phyloP scores from a whole-genome alignment of 2,329 filamentous ascomycete genomes.

The Podosphaera aphanis region DNA sequence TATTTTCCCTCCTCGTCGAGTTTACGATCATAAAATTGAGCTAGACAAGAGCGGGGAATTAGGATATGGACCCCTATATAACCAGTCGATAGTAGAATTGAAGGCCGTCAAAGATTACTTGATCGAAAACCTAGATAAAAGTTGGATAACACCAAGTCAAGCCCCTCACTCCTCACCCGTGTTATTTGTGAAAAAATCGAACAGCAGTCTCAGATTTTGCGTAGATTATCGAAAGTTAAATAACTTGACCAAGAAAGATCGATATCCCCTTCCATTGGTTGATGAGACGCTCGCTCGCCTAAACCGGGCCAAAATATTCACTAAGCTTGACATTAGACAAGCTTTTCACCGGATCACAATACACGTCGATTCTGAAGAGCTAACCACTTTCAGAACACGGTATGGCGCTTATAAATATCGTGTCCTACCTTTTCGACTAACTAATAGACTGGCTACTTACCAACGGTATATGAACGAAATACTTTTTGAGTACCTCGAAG shows the following conservation, averaged over 20 bases:
- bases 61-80: not conserved
- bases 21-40: slow-evolving; percentile 1
- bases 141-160: not conserved
- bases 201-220: not conserved
- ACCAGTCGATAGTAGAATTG: not conserved
- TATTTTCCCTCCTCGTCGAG: not conserved
- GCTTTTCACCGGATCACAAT: slow-evolving; percentile 1
- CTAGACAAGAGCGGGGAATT: not conserved
- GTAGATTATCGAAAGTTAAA: not conserved
- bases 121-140: slow-evolving; percentile 1
- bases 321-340: not conserved
- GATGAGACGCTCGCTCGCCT: not conserved
- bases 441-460: slow-evolving; percentile 1
- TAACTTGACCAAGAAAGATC: not conserved
- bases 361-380: not conserved
- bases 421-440: slow-evolving; percentile 2
- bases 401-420: slow-evolving; percentile 2
- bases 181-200: slow-evolving; percentile 1
- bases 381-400: slow-evolving; percentile 1
- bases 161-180: not conserved
- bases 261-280: not conserved
- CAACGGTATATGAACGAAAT: slow-evolving; percentile 3
- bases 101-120: not conserved
- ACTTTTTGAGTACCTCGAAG: slow-evolving; percentile 1
- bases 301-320: not conserved